Evolutionary conservation across 306 rosid species (phyloP).

Genomic region (Dryas drummondii): DNA sequence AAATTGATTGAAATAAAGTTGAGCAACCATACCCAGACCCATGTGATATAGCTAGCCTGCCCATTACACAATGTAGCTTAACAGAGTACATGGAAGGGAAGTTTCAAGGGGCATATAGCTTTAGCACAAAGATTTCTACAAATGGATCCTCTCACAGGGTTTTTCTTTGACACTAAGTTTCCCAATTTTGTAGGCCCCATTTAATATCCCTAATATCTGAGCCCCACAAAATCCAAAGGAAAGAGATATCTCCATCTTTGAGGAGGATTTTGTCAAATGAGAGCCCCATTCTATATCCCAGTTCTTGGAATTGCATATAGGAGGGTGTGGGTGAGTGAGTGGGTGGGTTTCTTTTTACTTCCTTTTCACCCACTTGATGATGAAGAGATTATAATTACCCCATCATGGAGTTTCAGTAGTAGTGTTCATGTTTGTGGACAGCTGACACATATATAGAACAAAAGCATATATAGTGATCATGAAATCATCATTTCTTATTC

Average conservation of each 20-base stretch:
- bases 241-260: conserved; percentile 63
- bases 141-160: conserved; percentile 45
- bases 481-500: conserved; percentile 46
- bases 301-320: conserved; percentile 33
- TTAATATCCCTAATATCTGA: background rate
- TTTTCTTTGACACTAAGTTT: conserved; percentile 68
- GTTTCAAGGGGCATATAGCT: conserved; percentile 54
- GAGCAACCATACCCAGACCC: conserved; percentile 22
- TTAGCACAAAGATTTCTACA: conserved; percentile 59
- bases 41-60: conserved; percentile 39
- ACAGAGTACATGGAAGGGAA: conserved; percentile 44
- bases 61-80: background rate
- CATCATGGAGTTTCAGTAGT: conserved; percentile 51
- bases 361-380: conserved; percentile 49
- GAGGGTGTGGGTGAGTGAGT: conserved; percentile 30
- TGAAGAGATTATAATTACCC: conserved; percentile 54
- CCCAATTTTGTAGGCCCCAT: conserved; percentile 42
- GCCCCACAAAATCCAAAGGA: conserved; percentile 87
- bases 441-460: conserved; percentile 44
- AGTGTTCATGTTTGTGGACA: conserved; percentile 46
- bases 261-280: conserved; percentile 50
- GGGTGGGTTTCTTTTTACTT: conserved; percentile 50
- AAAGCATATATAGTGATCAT: conserved; percentile 27
- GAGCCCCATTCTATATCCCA: conserved; percentile 25
- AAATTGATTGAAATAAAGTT: conserved; percentile 1